These are phyloP conservation scores for Yarrowia sp. DNA, from an alignment of 805 yeast species.

Conservation along the genomic window DNA sequence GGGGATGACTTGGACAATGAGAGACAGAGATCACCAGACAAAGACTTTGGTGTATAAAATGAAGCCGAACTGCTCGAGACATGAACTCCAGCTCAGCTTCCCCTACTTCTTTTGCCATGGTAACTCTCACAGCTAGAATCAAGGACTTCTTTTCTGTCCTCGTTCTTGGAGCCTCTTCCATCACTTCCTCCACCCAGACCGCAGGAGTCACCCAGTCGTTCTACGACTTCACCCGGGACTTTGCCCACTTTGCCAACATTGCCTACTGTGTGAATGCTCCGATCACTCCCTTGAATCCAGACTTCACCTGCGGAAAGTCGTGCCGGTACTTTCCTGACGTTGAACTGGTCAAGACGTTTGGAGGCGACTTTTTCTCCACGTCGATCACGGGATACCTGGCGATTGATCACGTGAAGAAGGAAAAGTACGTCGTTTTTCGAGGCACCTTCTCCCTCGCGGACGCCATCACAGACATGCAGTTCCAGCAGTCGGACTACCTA, in stretches of 20 bases:
- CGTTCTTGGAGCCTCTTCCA: neutral
- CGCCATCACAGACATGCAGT: conserved; percentile 17
- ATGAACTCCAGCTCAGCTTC: neutral
- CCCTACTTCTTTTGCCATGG: neutral
- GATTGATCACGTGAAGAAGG: conserved; percentile 22
- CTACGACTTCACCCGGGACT: conserved; percentile 14
- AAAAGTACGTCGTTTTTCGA: conserved; percentile 22
- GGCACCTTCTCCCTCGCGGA: conserved; percentile 15
- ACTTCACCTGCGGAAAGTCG: conserved; percentile 15
- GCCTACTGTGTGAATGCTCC: conserved; percentile 26
- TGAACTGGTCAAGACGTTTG: conserved; percentile 18
- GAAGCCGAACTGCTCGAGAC: too few relatives aligned
- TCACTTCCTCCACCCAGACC: conserved; percentile 2
- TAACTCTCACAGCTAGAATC: neutral
- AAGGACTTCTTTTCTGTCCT: conserved; percentile 4
- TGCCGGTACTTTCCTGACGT: conserved; percentile 7
- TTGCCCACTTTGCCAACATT: conserved; percentile 30
- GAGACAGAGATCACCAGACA: too few relatives aligned
- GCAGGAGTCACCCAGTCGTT: neutral
- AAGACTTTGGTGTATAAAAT: too few relatives aligned
- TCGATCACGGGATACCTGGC: conserved; percentile 24
- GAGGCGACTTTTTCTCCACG: conserved; percentile 2
- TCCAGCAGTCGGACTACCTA: conserved; percentile 5
- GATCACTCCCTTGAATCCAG: neutral
- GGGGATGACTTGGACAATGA: too few relatives aligned